Evolutionary conservation across 192 early-diverging fungal genomes (phyloP).

Genomic region (Backusella macrospora): DNA sequence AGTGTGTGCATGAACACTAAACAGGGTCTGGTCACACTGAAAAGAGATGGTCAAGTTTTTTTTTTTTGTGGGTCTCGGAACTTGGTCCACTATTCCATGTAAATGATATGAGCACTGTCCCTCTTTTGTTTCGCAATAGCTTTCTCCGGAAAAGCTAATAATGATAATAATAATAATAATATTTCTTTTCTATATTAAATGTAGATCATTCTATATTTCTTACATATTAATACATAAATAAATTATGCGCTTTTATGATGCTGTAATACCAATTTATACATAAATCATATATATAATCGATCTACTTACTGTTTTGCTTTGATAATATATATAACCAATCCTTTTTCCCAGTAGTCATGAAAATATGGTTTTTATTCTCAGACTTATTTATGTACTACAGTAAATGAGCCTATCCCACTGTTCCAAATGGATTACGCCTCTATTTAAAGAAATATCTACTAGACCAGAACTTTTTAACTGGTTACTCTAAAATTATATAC

Average conservation of each 20-base stretch:
- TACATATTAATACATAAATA: neutral
- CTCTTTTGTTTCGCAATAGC: neutral
- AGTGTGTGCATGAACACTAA: slow-evolving; percentile 25
- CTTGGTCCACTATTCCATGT: neutral
- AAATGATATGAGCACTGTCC: neutral
- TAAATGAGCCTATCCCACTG: neutral
- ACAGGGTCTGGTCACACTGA: slow-evolving; percentile 20
- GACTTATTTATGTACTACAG: slow-evolving; percentile 10
- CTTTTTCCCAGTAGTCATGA: slow-evolving; percentile 23
- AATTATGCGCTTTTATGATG: neutral
- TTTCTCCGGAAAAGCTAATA: no score
- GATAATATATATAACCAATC: slow-evolving; percentile 1
- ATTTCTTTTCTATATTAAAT: neutral
- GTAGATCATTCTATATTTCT: neutral
- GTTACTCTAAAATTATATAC: slow-evolving; percentile 4
- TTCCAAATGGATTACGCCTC: neutral
- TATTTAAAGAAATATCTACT: slow-evolving; percentile 10
- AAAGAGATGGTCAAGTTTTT: slow-evolving; percentile 14
- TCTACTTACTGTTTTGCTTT: neutral
- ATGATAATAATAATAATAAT: no score
- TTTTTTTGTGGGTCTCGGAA: slow-evolving; percentile 6
- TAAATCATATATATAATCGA: neutral
- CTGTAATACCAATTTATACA: neutral
- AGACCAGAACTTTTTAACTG: neutral
- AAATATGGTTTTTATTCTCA: neutral